Base-by-base conservation (phyloP, 2,329 filamentous ascomycete genomes). In the Talaromyces sp. region DNA sequence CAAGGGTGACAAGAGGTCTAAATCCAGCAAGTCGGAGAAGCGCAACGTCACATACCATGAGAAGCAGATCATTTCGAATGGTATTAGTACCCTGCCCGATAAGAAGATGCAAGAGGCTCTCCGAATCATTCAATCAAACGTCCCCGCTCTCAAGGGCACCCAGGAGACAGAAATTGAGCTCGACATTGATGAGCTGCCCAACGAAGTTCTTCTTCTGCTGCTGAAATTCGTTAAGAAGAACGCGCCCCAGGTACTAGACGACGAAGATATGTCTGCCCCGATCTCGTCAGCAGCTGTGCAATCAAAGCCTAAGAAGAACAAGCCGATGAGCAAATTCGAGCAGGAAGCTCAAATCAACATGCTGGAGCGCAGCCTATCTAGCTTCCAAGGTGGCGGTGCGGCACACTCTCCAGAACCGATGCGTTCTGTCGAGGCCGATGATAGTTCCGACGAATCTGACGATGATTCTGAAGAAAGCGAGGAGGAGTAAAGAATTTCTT, bases 21-120 rank as follows among this genome's bases (percentile, higher is more conserved):
- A 75, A 60, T 56, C 63, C 15, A 64, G 70, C 33, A 80, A 76
- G 64, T 71, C 71, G 0, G 82, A 81, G 63, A 87, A 85, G 69
- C 83, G 84, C 59, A 85, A 90, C 70, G 86, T 92, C 52, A 88
- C 86, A 8, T 85, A 88, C 62, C 82, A 88, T 3, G 92, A 99
- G 77, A 98, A 98, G 80, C 91, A 95, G 62, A 86, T 93, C 66
- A 96, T 99, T 62, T 93, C 92, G 1, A 88, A 89, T 62, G 90
- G 90, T 15, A 95, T 96, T 65, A 90, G 88, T 68, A 88, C 88
- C 64, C 85, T 98, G 61, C 88, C 92, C 19, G 88, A 89, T 56
- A 81, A 82, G n/a, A 87, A 91, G 66, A 89, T 96, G 70, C 84
- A 88, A 56, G 86, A 87, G 67, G 92, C 93, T 0, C 91, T 97